Evolutionary conservation across 306 rosid genomes (phyloP), one percentile per base, ranked within the genome.

Genomic region (Inga oerstediana): DNA sequence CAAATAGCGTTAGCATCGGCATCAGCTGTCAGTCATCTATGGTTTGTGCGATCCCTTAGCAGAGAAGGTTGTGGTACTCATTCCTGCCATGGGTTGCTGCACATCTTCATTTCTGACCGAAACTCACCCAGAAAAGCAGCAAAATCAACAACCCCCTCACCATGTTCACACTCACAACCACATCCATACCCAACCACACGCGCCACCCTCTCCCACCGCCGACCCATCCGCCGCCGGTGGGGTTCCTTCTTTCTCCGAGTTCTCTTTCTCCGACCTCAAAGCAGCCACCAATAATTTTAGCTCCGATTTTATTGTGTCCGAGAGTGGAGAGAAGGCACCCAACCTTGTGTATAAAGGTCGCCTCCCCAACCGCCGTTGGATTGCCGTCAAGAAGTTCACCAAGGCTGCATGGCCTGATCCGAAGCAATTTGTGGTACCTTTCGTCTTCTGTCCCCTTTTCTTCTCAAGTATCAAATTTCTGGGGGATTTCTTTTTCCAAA

Each of bases 321-420:
- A 94, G 91, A 94, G 97, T 34, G 98, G 99, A 1, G 98, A 92
- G 71, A 97, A 92, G 41, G 98, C 98, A 2, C 94, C 93, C 3
- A 97, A 97, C 88, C 73, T 94, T 7, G 99, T 97, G 20, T 97
- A 97, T 80, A 92, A 91, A 66, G 99, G 99, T 5, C 89, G 90
- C 30, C 93, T 96, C 22, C 92, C 84, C 76, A 91, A 90, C 83
- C 89, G 89, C 39, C 88, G 91, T 2, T 94, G 93, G 97, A 94
- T 96, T 89, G 99, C 99, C 0, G 98, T 97, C 30, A 97, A 97
- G 93, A 94, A 92, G 95, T 97, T 94, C 86, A 80, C 94, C 52
- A 97, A 94, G 70, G 84, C 90, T 65, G 98, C 98, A 10, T 97
- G 99, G 98, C 99, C 99, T 22, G 95, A 97, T 86, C 92, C 99